Conservation (phyloP, 345 rosid genomes). For the Chamaenerion angustifolium region DNA sequence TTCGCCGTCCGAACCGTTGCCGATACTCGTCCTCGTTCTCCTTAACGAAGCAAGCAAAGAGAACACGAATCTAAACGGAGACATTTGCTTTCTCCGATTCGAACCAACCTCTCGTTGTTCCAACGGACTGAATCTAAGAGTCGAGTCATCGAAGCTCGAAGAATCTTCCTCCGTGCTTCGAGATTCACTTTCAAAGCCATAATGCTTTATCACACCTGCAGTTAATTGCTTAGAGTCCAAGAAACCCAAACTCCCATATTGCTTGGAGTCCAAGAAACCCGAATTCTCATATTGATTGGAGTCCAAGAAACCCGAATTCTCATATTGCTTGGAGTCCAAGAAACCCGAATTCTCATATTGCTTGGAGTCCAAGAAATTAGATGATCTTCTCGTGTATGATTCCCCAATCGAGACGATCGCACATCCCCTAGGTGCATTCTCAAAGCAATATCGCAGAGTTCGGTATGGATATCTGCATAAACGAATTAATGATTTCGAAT, state of each 20-base stretch:
- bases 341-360: conserved; percentile 33
- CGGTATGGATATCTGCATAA: conserved; percentile 29
- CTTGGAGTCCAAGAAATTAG: conserved; percentile 15
- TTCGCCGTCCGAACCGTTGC: conserved; percentile 14
- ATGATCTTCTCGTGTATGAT: conserved; percentile 14
- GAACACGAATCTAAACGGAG: conserved; percentile 36
- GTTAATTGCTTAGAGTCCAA: not conserved
- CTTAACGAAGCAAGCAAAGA: conserved; percentile 41
- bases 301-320: not conserved
- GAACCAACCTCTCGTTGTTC: conserved; percentile 16
- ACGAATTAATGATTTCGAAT: not conserved
- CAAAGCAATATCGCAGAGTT: conserved; percentile 32
- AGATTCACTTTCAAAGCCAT: conserved; percentile 26
- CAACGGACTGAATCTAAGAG: conserved; percentile 27
- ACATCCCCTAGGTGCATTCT: conserved; percentile 50
- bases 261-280: not conserved
- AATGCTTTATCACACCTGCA: too few relatives aligned
- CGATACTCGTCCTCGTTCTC: conserved; percentile 37
- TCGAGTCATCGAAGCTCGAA: conserved; percentile 34
- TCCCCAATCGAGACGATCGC: conserved; percentile 55
- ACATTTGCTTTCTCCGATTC: conserved; percentile 18
- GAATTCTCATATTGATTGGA: conserved; percentile 11
- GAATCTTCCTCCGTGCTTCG: conserved; percentile 46
- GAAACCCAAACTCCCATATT: not conserved
- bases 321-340: too few relatives aligned